Base-by-base conservation (phyloP, 495 filamentous ascomycete genomes). In the Penicillium paxilli region DNA sequence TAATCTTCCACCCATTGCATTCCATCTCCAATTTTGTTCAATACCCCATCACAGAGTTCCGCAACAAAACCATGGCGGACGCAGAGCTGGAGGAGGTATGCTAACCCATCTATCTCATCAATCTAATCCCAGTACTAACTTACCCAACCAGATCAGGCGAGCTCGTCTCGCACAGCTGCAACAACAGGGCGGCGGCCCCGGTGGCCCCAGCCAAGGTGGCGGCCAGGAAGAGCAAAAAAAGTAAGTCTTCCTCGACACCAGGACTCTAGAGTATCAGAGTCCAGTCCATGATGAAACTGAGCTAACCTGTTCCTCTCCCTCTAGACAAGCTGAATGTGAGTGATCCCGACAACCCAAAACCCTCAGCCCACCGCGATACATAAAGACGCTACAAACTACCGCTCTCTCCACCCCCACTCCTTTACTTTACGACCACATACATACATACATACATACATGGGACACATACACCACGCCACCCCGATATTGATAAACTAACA, bases 131-230 rank as follows among this genome's bases (percentile, higher is more conserved):
- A 4, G 4, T 17, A 17, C 12, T 45, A 16, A 46, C 1, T 45
- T n/a, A n/a, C n/a, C n/a, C 9, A 52, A 44, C 52, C 59, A 96
- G 89, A 96, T 97, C 69, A 79, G 92, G 62, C 86, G 87, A 69
- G 92, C 92, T 57, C 90, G 92, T 52, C 83, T 96, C 30, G 89
- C 91, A 65, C 92, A 97, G 75, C 88, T 97, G 50, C 91, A 91
- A 68, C 87, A 93, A 67, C 69, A 74, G 53, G 72, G 74, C 38
- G 77, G 76, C 55, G 77, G 76, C 55, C 60, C 77, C 49, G 74
- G 77, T 49, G 80, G 77, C 24, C 57, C 60, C 25, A 70, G 76
- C 33, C 72, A 74, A 21, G 75, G 68, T 38, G 76, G 73, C n/a
- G 72, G 74, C 44, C 78, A 86, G 46, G 82, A 86, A 49, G 84